Evolutionary conservation across 1,139 yeast species (phyloP).

Genomic region (Geotrichum citri-aurantii): DNA sequence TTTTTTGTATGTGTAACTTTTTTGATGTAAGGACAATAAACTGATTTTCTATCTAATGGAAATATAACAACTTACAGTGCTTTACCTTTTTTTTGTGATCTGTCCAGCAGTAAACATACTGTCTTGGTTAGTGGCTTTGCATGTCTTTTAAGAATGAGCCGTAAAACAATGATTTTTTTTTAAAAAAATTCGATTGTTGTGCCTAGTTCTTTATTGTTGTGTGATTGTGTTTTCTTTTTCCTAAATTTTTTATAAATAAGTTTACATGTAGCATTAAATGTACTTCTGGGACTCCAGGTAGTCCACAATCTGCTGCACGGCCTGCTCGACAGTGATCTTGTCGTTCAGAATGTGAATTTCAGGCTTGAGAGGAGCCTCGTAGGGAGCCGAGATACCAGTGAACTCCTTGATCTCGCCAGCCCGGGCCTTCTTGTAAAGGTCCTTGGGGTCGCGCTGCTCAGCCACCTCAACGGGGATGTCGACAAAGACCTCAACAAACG

Average conservation of each 20-base stretch:
- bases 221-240: neutral
- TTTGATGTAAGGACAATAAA: too few species aligned
- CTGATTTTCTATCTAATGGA: too few species aligned
- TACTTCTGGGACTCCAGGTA: conserved; percentile 57
- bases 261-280: conserved; percentile 27
- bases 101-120: too few species aligned
- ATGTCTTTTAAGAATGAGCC: too few species aligned
- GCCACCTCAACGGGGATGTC: conserved; percentile 93
- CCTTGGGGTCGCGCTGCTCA: conserved; percentile 95
- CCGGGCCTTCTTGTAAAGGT: conserved; percentile 91
- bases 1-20: too few species aligned
- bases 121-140: too few species aligned
- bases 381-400: conserved; percentile 94
- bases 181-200: too few species aligned
- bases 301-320: conserved; percentile 65
- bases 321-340: conserved; percentile 66
- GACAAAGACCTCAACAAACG: conserved; percentile 83
- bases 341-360: conserved; percentile 79
- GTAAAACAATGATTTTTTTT: too few species aligned
- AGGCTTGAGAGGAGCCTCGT: conserved; percentile 82
- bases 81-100: too few species aligned
- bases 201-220: too few species aligned
- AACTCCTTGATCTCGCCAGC: conserved; percentile 91
- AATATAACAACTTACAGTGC: too few species aligned
- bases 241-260: neutral